Evolutionary conservation across 1,139 yeast species (phyloP).

Genomic region (Candida neerlandica): DNA sequence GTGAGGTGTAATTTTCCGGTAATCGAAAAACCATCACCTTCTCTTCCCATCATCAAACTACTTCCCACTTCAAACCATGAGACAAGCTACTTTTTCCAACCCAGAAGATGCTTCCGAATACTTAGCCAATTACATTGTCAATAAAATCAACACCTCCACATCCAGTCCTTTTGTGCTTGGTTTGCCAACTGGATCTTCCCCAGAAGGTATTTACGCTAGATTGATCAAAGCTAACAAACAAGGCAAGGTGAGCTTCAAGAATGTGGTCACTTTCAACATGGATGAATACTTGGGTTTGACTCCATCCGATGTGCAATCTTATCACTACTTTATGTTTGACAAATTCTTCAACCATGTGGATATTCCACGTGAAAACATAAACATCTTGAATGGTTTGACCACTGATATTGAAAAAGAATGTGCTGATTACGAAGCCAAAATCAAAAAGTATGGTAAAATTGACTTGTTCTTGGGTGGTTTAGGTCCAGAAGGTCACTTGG

Average conservation of each 20-base stretch:
- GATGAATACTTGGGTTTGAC: slow-evolving; percentile 58
- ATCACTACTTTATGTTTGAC: slow-evolving; percentile 62
- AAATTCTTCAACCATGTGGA: slow-evolving; percentile 63
- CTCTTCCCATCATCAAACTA: not conserved
- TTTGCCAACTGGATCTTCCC: slow-evolving; percentile 68
- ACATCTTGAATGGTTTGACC: slow-evolving; percentile 59
- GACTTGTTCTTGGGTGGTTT: slow-evolving; percentile 63
- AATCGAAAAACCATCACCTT: not conserved
- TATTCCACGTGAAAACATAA: slow-evolving; percentile 55
- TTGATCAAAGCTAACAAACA: slow-evolving; percentile 49
- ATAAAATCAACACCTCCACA: slow-evolving; percentile 45
- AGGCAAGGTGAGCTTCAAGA: slow-evolving; percentile 49
- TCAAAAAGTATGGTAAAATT: slow-evolving; percentile 53
- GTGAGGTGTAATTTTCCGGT: not conserved
- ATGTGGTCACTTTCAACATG: slow-evolving; percentile 67
- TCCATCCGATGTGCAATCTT: slow-evolving; percentile 55
- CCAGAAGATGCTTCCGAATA: slow-evolving; percentile 50
- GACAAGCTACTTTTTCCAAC: slow-evolving; percentile 42
- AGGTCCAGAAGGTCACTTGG: slow-evolving; percentile 69
- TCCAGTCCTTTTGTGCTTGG: slow-evolving; percentile 59
- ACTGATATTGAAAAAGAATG: slow-evolving; percentile 52
- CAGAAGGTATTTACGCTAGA: slow-evolving; percentile 57
- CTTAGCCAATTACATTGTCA: slow-evolving; percentile 53
- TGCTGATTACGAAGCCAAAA: slow-evolving; percentile 50
- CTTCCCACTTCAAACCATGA: too few relatives aligned